These are phyloP conservation scores for Boletus semigastroideus DNA, from an alignment of 1,284 basidiomycete species.

Conservation along the genomic window DNA sequence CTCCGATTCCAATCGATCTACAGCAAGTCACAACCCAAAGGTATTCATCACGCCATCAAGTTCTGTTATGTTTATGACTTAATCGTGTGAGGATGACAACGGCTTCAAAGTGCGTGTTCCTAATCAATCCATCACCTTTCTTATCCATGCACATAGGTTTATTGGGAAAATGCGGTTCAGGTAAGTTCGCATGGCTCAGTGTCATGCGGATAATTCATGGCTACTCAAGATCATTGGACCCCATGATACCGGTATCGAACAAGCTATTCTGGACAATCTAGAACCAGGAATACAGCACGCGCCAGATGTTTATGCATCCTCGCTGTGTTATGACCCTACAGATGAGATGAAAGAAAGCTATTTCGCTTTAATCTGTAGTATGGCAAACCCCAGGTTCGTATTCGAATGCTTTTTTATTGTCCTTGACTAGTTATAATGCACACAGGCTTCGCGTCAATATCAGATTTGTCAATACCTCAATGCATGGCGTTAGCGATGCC, in stretches of 20 bases:
- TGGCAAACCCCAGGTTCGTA: constrained; percentile 46
- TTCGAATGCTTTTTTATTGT: not conserved
- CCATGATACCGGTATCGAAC: constrained; percentile 74
- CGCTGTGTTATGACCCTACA: constrained; percentile 56
- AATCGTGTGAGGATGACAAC: constrained; percentile 64
- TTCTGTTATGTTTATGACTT: constrained; percentile 3
- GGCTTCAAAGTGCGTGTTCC: constrained; percentile 68
- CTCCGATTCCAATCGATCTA: not conserved
- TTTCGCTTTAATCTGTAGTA: constrained; percentile 45
- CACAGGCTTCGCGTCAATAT: constrained; percentile 25
- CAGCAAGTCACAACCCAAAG: constrained; percentile 85
- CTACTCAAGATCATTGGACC: constrained; percentile 70
- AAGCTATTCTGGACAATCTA: constrained; percentile 60
- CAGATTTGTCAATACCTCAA: constrained; percentile 78
- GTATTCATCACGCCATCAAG: constrained; percentile 34
- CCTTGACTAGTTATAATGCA: not conserved
- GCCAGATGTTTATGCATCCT: constrained; percentile 30
- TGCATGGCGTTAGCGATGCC: constrained; percentile 81
- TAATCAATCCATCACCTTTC: not conserved
- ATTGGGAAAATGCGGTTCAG: constrained; percentile 85
- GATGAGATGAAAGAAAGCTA: constrained; percentile 60
- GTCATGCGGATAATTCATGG: not conserved
- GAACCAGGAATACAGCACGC: constrained; percentile 53
- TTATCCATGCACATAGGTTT: constrained; percentile 50
- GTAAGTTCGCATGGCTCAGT: constrained; percentile 35